Evolutionary conservation across 2,329 filamentous ascomycete genomes (phyloP), one percentile per base, ranked within the genome.

Genomic region (Leptosphaerulina australis): DNA sequence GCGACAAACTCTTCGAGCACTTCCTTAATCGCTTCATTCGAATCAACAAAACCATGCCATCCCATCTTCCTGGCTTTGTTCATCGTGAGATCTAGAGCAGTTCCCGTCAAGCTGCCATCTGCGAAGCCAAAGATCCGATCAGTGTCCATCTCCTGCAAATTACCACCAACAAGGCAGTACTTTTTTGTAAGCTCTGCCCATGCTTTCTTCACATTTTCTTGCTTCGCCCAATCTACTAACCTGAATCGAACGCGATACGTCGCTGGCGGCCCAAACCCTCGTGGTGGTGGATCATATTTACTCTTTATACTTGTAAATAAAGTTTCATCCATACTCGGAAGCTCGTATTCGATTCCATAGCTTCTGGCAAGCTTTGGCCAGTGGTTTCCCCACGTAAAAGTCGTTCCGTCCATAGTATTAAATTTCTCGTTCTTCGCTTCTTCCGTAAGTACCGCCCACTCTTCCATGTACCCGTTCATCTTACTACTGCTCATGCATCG

Each of bases 401-500:
- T 66, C 11, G 67, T 72, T 4, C 73, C 75, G 40, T 83, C 79
- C 24, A 65, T 64, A 0, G 75, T 74, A 50, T 83, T 83, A 66
- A 82, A 81, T 12, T 71, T 75, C 58, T 82, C 63, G 50, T 80
- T 74, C 41, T 59, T 64, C 7, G 75, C 72, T 4, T 63, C 63
- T 0, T 72, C 69, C 1, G 69, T 74, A 15, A 83, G 60, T 0
- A 76, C 77, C 0, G 75, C 75, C 79, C 79, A 83, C 60, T 76
- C 78, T 75, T 83, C 67, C 20, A 82, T 70, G 50, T 79, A 79
- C 0, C 72, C 76, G 29, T 79, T 82, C 55, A 83, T 60, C 60
- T 71, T 70, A 4, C 77, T 79, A 2, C 70, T 76, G 31, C 72
- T 77, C 51, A 78, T 71, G 28, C 74, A 72, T 7, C 70, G 61